Base-by-base conservation (phyloP, 352 stramenopile species). In the Phytophthora pluvialis region DNA sequence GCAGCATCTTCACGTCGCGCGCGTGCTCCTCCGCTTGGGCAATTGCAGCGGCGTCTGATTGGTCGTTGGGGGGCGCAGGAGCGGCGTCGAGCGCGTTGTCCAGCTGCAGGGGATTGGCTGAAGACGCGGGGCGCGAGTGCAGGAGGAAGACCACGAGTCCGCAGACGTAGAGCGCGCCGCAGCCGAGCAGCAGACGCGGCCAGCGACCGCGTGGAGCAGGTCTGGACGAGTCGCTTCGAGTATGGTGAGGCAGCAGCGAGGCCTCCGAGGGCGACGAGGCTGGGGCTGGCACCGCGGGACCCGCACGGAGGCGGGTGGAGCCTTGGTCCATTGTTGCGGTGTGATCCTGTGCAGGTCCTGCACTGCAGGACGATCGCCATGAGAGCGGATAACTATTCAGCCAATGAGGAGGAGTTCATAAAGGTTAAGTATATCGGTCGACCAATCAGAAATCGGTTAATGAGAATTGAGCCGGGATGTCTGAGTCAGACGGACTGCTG, bases 1-100 rank as follows among this genome's bases (percentile, higher is more conserved):
- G 72, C 43, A 81, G 44, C 60, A 77, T 77, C 39, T 80, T 73
- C 16, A 85, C 77, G 10, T 44, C 57, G 9, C 61, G 67, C 3
- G 77, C 77, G 38, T 85, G 74, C n/a, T 68, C 62, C n/a, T 83
- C 69, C 3, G 77, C 77, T 45, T 49, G 28, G 15, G 44, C 61
- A 50, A 64, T 43, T 52, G 61, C 56, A 50, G 4, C 12, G 10
- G 48, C 54, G 36, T 71, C 44, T 36, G 42, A 50, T 59, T 72
- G 42, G 15, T 28, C 49, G 16, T 13, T 64, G 13, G 59, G 64
- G 4, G 33, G 35, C 2, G 13, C 40, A 8, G 26, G 40, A 16
- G 52, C 28, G 6, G 36, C 11, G 15, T 65, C 38, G 7, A 54
- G 5, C 4, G 35, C 7, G 21, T 47, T 25, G 3, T 70, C 32